Evolutionary conservation across 306 rosid species (phyloP).

Genomic region (Biancaea sappan): DNA sequence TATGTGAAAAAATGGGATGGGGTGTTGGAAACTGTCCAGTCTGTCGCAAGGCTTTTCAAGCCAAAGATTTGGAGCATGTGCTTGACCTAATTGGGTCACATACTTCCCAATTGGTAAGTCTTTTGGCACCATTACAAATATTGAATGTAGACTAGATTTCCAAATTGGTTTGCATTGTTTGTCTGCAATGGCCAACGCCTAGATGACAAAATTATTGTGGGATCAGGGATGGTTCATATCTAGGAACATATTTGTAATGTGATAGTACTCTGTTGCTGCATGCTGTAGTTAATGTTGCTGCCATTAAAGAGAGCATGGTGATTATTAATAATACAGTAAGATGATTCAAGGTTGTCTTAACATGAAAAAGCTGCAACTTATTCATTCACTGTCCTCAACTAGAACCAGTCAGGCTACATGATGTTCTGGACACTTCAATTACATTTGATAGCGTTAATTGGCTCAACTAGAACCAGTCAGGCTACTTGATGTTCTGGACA

Average conservation of each 20-base stretch:
- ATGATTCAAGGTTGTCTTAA: not conserved
- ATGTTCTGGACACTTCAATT: not conserved
- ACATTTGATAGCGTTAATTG: not conserved
- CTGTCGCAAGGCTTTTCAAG: slow-evolving; percentile 72
- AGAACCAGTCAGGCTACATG: not conserved
- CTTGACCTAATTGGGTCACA: slow-evolving; percentile 63
- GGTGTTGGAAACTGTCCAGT: slow-evolving; percentile 78
- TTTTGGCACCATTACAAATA: slow-evolving; percentile 25
- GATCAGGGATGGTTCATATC: not conserved
- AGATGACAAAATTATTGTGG: not conserved
- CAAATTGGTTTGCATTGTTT: slow-evolving; percentile 26
- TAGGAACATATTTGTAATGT: slow-evolving; percentile 9
- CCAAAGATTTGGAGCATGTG: slow-evolving; percentile 75
- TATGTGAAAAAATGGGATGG: slow-evolving; percentile 36
- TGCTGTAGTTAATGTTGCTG: not conserved
- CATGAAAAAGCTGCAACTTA: not conserved
- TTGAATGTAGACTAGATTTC: slow-evolving; percentile 10
- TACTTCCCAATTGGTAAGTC: slow-evolving; percentile 51
- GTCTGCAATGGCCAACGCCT: not conserved
- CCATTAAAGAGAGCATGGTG: not conserved
- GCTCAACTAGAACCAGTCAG: not conserved
- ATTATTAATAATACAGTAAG: not conserved
- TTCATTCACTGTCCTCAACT: not conserved
- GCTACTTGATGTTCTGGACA: not conserved
- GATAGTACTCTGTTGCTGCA: not conserved